These are phyloP conservation scores for Uronychia binucleata DNA, from an alignment of 73 alveolate species.

Conservation along the genomic window DNA sequence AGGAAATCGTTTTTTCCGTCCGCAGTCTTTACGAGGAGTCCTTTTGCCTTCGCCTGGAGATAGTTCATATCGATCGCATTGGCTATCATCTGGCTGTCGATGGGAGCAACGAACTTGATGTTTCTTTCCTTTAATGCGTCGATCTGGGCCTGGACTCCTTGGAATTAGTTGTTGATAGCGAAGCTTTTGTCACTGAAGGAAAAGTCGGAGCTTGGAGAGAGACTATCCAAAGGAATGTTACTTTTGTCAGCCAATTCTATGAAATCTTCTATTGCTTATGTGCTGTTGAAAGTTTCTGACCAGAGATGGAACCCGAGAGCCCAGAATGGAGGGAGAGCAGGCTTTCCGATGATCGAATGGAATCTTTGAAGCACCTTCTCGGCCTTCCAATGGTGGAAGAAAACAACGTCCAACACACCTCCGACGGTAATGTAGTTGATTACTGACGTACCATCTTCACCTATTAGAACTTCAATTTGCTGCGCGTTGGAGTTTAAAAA, in stretches of 20 bases:
- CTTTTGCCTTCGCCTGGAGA: background rate
- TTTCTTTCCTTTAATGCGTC: background rate
- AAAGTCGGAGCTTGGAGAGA: background rate
- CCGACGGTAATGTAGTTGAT: slow-evolving; percentile 58
- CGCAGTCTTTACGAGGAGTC: background rate
- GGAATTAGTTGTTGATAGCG: background rate
- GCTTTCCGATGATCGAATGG: slow-evolving; percentile 62
- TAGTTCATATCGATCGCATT: background rate
- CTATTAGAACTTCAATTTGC: slow-evolving; percentile 24
- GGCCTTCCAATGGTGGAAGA: slow-evolving; percentile 45
- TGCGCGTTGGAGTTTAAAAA: slow-evolving; percentile 77
- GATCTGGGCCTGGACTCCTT: background rate
- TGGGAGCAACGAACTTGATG: background rate
- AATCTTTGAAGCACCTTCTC: slow-evolving; percentile 52
- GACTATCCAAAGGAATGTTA: background rate
- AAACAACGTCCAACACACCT: slow-evolving; percentile 68
- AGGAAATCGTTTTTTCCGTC: background rate
- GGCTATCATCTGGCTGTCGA: background rate
- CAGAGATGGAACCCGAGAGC: slow-evolving; percentile 81
- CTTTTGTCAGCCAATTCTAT: background rate
- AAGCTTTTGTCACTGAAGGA: background rate
- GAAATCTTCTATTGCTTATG: slow-evolving; percentile 7
- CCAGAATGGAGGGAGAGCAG: slow-evolving; percentile 78
- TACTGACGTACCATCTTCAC: slow-evolving; percentile 1
- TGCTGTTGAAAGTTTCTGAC: slow-evolving; percentile 43